Conservation (phyloP, 768 basidiomycete species). For the Tephrocybe sp. region DNA sequence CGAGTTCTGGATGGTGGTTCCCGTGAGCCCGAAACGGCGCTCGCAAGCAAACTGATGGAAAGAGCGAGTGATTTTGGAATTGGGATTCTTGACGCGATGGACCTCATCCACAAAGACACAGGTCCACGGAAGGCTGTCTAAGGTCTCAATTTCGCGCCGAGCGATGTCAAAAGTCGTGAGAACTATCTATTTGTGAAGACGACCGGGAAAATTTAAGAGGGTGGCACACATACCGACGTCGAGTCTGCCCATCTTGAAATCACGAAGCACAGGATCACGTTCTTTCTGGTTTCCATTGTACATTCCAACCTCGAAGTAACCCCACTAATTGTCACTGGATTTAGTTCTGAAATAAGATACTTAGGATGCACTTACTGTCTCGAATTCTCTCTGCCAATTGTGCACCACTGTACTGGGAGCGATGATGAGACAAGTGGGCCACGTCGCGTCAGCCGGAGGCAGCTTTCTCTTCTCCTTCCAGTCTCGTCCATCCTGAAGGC, state of each 20-base stretch:
- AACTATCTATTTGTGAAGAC: slow-evolving; percentile 43
- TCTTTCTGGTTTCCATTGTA: slow-evolving; percentile 57
- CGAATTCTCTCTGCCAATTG: slow-evolving; percentile 91
- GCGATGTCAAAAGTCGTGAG: slow-evolving; percentile 81
- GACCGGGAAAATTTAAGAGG: not conserved
- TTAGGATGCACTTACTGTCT: slow-evolving; percentile 49
- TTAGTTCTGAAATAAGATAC: slow-evolving; percentile 6
- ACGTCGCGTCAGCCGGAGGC: slow-evolving; percentile 67
- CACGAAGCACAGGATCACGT: slow-evolving; percentile 55
- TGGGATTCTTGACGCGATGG: slow-evolving; percentile 83
- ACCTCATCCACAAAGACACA: slow-evolving; percentile 87
- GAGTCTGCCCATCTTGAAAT: slow-evolving; percentile 80
- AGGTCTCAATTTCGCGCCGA: slow-evolving; percentile 62
- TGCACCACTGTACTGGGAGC: slow-evolving; percentile 81
- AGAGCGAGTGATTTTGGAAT: slow-evolving; percentile 63
- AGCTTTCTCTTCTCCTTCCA: slow-evolving; percentile 55
- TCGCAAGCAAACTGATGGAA: slow-evolving; percentile 68
- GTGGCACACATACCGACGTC: slow-evolving; percentile 69
- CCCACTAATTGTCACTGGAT: slow-evolving; percentile 82
- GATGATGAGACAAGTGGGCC: slow-evolving; percentile 88
- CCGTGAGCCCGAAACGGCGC: slow-evolving; percentile 84
- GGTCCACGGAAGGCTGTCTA: slow-evolving; percentile 71
- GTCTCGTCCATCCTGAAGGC: slow-evolving; percentile 55
- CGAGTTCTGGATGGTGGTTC: slow-evolving; percentile 78
- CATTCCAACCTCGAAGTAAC: slow-evolving; percentile 85